Evolutionary conservation across 768 basidiomycete genomes (phyloP).

Genomic region (Mrakia blollopis): DNA sequence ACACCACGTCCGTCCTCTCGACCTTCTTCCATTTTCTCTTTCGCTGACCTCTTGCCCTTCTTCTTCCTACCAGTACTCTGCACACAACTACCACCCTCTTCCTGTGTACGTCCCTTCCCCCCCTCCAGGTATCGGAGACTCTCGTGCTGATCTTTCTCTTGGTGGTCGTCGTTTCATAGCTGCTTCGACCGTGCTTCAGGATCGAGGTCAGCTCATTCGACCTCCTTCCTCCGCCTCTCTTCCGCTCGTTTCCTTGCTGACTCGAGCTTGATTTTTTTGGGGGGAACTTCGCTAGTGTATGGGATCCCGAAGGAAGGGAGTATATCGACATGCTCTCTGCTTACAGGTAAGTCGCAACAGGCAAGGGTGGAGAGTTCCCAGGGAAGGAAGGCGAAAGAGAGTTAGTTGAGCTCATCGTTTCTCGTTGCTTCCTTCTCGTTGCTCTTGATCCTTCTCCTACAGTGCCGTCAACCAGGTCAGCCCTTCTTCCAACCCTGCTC

Average conservation of each 20-base stretch:
- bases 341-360: constrained; percentile 68
- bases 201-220: constrained; percentile 52
- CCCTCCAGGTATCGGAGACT: too few relatives aligned
- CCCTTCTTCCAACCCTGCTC: too few relatives aligned
- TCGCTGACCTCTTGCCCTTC: background rate
- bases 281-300: constrained; percentile 66
- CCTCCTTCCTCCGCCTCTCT: background rate
- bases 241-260: constrained; percentile 32
- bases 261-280: constrained; percentile 32
- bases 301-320: constrained; percentile 90
- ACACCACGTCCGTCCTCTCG: constrained; percentile 1
- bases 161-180: constrained; percentile 29
- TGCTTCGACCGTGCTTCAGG: constrained; percentile 88
- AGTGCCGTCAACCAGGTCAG: constrained; percentile 32
- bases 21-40: background rate
- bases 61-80: constrained; percentile 40
- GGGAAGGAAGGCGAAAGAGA: background rate
- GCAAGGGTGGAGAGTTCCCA: too few relatives aligned
- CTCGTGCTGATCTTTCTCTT: background rate
- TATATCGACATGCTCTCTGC: constrained; percentile 98
- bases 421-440: background rate
- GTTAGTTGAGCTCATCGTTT: constrained; percentile 5
- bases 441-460: background rate
- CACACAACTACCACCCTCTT: constrained; percentile 83
- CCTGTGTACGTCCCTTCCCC: constrained; percentile 55